Percentiles rank a stretch among this genome's conserved stretches.
Evolutionary conservation across 2,329 filamentous ascomycete genomes (phyloP).

Genomic region (Neurospora sp.): DNA sequence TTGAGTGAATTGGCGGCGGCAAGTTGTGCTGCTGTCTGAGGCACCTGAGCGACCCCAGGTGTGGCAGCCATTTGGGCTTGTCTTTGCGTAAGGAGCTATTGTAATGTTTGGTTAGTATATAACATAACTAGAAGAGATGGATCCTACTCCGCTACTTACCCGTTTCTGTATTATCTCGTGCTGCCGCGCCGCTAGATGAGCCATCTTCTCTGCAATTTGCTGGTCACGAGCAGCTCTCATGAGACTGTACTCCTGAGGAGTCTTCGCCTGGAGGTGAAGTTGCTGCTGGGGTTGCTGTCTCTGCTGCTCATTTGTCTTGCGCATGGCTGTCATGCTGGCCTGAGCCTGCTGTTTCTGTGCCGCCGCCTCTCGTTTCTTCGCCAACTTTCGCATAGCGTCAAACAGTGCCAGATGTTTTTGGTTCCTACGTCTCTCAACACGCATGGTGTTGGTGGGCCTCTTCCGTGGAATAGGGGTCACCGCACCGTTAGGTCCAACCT

Average conservation of each 20-base stretch:
- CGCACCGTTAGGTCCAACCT: slow-evolving; percentile 26
- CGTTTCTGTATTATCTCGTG: slow-evolving; percentile 52
- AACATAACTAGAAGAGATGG: background rate
- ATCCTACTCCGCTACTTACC: slow-evolving; percentile 31
- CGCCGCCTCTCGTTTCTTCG: slow-evolving; percentile 83
- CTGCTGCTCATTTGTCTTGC: slow-evolving; percentile 63
- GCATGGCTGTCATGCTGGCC: slow-evolving; percentile 64
- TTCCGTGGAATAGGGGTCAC: slow-evolving; percentile 46
- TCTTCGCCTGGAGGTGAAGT: slow-evolving; percentile 50
- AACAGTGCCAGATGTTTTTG: slow-evolving; percentile 82
- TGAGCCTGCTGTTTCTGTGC: slow-evolving; percentile 82
- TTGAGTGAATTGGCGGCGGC: slow-evolving; percentile 21
- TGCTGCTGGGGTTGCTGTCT: slow-evolving; percentile 25
- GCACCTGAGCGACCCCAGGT: slow-evolving; percentile 25
- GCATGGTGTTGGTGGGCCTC: slow-evolving; percentile 66
- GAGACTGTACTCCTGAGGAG: slow-evolving; percentile 82
- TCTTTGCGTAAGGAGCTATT: slow-evolving; percentile 7
- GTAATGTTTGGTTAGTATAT: background rate
- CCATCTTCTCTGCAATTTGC: slow-evolving; percentile 50
- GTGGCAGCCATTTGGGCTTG: slow-evolving; percentile 35
- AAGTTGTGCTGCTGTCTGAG: slow-evolving; percentile 25
- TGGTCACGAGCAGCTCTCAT: slow-evolving; percentile 83
- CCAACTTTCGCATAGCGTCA: slow-evolving; percentile 89
- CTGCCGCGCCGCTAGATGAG: slow-evolving; percentile 45
- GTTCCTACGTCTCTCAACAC: slow-evolving; percentile 78